These are phyloP conservation scores for Hericium erinaceus DNA, from an alignment of 768 basidiomycete species.

Conservation along the genomic window DNA sequence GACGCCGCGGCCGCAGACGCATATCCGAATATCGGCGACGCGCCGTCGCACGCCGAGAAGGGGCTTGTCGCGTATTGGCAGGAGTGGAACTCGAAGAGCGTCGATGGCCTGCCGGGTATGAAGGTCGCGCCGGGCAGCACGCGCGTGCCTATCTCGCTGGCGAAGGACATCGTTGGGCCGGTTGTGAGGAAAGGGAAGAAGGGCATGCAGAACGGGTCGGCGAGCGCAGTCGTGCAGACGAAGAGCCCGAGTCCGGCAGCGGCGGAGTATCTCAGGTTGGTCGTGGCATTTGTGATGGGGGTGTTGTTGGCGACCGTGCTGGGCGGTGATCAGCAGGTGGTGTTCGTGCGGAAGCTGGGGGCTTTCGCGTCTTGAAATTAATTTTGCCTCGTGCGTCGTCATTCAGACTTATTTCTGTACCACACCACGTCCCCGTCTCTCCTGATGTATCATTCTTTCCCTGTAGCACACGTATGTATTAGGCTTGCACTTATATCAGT, in stretches of 20 bases:
- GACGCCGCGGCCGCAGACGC: not conserved
- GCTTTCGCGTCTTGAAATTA: too few species aligned
- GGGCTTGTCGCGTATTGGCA: slow-evolving; percentile 53
- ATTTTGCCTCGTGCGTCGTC: too few species aligned
- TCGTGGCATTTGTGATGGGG: slow-evolving; percentile 24
- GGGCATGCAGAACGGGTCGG: not conserved
- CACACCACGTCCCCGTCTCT: too few species aligned
- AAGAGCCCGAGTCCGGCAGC: not conserved
- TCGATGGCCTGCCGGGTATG: slow-evolving; percentile 51
- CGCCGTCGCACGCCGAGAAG: slow-evolving; percentile 17
- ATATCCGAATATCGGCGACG: not conserved
- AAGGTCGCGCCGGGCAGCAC: slow-evolving; percentile 19
- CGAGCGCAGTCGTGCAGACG: not conserved
- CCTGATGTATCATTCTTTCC: too few species aligned
- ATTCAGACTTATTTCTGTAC: too few species aligned
- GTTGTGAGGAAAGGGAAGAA: not conserved
- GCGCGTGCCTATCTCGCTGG: slow-evolving; percentile 13
- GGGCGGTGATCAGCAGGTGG: not conserved
- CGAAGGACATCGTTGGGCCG: slow-evolving; percentile 2
- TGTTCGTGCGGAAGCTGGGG: not conserved
- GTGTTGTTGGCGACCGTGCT: slow-evolving; percentile 8
- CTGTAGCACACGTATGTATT: too few species aligned
- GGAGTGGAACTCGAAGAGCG: slow-evolving; percentile 36
- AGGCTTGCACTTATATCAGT: too few species aligned
- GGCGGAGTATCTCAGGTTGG: slow-evolving; percentile 8